These are phyloP conservation scores for Parietaria judaica DNA, from an alignment of 306 rosid genomes.

Conservation along the genomic window DNA sequence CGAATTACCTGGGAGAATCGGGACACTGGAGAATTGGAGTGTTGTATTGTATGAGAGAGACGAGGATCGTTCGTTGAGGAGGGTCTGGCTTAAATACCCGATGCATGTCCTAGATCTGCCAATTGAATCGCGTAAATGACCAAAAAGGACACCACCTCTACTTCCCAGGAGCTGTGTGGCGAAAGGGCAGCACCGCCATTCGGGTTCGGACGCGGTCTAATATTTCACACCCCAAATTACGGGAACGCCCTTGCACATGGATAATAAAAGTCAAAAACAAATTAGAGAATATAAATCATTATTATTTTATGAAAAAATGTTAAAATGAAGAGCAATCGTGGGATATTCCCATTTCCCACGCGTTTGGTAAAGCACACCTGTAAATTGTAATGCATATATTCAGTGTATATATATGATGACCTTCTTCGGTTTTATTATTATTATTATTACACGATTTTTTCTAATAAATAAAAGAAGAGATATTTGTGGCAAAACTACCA, in stretches of 20 bases:
- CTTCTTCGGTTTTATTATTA: too few species aligned
- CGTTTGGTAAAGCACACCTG: constrained; percentile 20
- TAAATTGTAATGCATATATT: background rate
- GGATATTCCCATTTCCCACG: constrained; percentile 33
- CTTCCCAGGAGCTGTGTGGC: constrained; percentile 3
- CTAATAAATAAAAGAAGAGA: too few species aligned
- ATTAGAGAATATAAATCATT: background rate
- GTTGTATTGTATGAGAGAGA: constrained; percentile 12
- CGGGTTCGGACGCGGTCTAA: background rate
- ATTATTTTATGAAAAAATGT: too few species aligned
- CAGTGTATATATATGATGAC: background rate
- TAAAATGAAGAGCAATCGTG: constrained; percentile 16
- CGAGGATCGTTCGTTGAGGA: background rate
- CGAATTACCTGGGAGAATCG: background rate
- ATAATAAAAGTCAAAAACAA: constrained; percentile 10
- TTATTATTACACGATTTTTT: too few species aligned
- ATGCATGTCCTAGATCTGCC: constrained; percentile 23
- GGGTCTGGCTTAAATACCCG: constrained; percentile 38
- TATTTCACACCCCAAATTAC: constrained; percentile 1
- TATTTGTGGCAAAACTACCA: too few species aligned
- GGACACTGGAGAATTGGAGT: constrained; percentile 11
- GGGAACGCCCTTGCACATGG: constrained; percentile 3
- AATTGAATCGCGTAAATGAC: constrained; percentile 27
- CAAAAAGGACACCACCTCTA: constrained; percentile 2
- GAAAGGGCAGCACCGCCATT: constrained; percentile 20